Evolutionary conservation across 371 early-diverging fungal species (phyloP).

Genomic region (Circinella umbellata): DNA sequence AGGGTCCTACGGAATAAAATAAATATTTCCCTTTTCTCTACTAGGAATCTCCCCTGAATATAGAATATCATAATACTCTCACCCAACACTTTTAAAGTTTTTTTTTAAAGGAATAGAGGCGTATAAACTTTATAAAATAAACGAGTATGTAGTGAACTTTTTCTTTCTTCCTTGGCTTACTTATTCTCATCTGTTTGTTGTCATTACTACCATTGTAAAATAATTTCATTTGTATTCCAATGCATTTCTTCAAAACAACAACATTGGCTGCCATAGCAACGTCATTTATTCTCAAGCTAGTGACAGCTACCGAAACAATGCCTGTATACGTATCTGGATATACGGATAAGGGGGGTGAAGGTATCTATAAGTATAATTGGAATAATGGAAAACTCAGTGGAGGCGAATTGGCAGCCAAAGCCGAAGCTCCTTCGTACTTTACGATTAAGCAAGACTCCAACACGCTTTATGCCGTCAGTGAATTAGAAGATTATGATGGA

Average conservation of each 20-base stretch:
- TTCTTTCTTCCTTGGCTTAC: no score
- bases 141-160: no score
- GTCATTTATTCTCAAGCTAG: conserved; percentile 1
- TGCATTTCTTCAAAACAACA: background rate
- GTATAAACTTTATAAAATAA: no score
- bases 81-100: no score
- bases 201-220: no score
- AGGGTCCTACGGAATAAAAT: no score
- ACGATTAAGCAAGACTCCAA: conserved; percentile 22
- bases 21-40: no score
- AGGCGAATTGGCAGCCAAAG: conserved; percentile 26
- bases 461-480: conserved; percentile 38
- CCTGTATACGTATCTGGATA: conserved; percentile 51
- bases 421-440: conserved; percentile 39
- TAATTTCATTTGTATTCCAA: background rate
- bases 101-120: no score
- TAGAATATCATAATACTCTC: no score
- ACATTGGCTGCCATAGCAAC: conserved; percentile 5
- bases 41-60: no score
- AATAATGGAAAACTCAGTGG: conserved; percentile 27
- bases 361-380: conserved; percentile 46
- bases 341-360: conserved; percentile 34
- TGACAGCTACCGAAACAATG: background rate
- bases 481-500: conserved; percentile 31
- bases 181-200: no score